These are phyloP conservation scores for Coemansia sp. DNA, from an alignment of 192 early-diverging fungal species.

Conservation along the genomic window DNA sequence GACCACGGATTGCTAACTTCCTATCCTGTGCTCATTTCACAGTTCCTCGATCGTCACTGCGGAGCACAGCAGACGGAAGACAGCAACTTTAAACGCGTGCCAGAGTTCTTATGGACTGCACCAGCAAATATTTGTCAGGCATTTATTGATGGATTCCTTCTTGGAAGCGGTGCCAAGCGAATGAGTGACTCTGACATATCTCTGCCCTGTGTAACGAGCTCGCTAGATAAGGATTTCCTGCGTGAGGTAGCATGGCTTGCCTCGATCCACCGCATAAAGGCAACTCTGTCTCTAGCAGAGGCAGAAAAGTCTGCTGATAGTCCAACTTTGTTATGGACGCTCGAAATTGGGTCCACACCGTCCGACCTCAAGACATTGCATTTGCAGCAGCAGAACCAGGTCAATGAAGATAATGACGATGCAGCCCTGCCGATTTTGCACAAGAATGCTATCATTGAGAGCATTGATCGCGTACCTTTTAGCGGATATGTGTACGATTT, in stretches of 20 bases:
- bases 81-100: constrained; percentile 15
- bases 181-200: not conserved
- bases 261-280: constrained; percentile 33
- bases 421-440: not conserved
- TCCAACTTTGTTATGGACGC: constrained; percentile 5
- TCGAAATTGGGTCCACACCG: constrained; percentile 10
- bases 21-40: constrained; percentile 18
- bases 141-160: constrained; percentile 24
- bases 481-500: constrained; percentile 49
- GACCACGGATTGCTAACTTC: not conserved
- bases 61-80: not conserved
- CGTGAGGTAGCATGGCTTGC: constrained; percentile 49
- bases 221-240: constrained; percentile 20
- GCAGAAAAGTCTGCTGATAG: not conserved
- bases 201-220: not conserved
- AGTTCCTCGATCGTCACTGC: constrained; percentile 37
- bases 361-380: too few relatives aligned
- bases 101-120: constrained; percentile 37
- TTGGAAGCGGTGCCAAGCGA: constrained; percentile 1
- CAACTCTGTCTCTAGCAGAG: constrained; percentile 6
- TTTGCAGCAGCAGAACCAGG: not conserved
- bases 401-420: not conserved
- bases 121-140: constrained; percentile 13
- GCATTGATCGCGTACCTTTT: constrained; percentile 35
- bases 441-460: constrained; percentile 22